Base-by-base conservation (phyloP, 352 stramenopile species). In the Globisporangium spinosum region DNA sequence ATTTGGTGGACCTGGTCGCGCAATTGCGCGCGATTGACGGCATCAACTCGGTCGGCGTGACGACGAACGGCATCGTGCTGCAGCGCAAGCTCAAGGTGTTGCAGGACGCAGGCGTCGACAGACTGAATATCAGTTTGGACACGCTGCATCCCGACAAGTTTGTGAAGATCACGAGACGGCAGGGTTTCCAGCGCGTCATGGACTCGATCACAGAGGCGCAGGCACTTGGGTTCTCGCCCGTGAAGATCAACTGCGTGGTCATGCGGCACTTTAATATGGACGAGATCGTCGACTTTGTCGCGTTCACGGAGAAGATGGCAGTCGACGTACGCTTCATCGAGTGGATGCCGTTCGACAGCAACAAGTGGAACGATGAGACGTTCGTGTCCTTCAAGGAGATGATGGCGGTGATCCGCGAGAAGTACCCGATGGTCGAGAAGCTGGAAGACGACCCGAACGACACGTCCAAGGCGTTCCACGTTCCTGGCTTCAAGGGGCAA, bases 331-430 rank as follows among this genome's bases (percentile, higher is more conserved):
- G 97, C 32, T 99, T 99, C 72, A 99, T 99, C 71, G 97, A 99
- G 85, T 99, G 96, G 93, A 99, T 99, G 97, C 97, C 97, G 13
- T 99, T 99, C 68, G 93, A 98, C 73, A 95, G 95, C 73, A 99
- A 99, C 78, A 77, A 85, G 45, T 99, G 97, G 97, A 93, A 96
- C 65, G 84, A 93, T 58, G 74, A 84, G 55, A 93, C 85, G 49
- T 98, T 99, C 72, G 80, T 99, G 8, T 87, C 90, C 17, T 98
- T 98, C 72, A 75, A 83, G 22, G 94, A 98, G 69, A 98, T 98
- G 93, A 78, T 98, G 65, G 57, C 67, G 10, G 55, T 73, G 9
- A 88, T 93, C 35, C 64, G 72, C 49, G 53, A 67, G 10, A 47
- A 70, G 27, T 92, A 89, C 61, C 74, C 82, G 7, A 56, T 40